These are phyloP conservation scores for Populus hybrid DNA, from an alignment of 441 rosid genomes.

Conservation along the genomic window DNA sequence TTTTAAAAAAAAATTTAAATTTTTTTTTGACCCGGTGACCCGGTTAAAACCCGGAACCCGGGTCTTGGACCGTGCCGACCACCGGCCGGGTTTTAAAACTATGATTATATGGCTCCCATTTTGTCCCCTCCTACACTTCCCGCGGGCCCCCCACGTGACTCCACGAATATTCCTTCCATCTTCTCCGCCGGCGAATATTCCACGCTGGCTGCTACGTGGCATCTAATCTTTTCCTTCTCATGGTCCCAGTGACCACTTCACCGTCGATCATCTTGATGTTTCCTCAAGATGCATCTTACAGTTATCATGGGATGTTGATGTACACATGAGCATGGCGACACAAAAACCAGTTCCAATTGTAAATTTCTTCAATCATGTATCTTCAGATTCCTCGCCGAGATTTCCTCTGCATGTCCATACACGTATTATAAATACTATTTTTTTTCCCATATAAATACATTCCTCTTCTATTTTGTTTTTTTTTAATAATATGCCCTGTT, in stretches of 20 bases:
- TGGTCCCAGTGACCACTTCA: neutral
- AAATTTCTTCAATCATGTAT: constrained; percentile 17
- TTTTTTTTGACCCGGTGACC: no score
- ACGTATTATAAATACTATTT: neutral
- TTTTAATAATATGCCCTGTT: neutral
- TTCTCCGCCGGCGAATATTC: constrained; percentile 33
- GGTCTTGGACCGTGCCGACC: no score
- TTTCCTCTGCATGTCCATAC: constrained; percentile 40
- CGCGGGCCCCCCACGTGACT: constrained; percentile 37
- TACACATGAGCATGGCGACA: neutral
- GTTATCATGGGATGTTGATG: neutral
- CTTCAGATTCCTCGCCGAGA: constrained; percentile 60
- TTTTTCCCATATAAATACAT: neutral
- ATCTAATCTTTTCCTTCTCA: neutral
- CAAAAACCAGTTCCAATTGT: neutral
- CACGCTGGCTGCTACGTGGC: constrained; percentile 36
- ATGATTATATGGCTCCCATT: constrained; percentile 4
- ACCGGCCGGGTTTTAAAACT: no score
- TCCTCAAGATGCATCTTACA: neutral
- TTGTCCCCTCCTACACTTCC: constrained; percentile 5
- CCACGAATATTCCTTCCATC: constrained; percentile 16
- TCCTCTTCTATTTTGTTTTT: neutral
- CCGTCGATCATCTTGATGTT: neutral
- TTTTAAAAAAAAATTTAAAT: no score
- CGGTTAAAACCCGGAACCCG: no score